A percentile compares a stretch with the other conserved stretches of the same genome.
These are phyloP conservation scores for Rhodotorula mucilaginosa DNA, from an alignment of 1,284 basidiomycete species.

Conservation along the genomic window DNA sequence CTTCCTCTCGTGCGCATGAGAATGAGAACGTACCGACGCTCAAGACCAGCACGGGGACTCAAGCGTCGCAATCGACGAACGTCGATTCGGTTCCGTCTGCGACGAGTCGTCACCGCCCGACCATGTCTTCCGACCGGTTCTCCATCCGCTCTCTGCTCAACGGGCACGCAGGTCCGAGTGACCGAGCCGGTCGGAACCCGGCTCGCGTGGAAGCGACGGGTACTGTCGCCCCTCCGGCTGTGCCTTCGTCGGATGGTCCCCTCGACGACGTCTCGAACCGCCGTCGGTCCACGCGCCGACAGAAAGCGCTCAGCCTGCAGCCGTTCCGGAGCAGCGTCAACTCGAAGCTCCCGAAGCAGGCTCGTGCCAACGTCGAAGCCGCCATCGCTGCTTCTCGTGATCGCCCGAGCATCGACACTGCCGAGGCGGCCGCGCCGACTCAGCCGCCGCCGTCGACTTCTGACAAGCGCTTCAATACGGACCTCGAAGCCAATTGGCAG, in stretches of 20 bases:
- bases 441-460: not conserved
- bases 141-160: conserved; percentile 66
- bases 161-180: conserved; percentile 33
- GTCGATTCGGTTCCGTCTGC: conserved; percentile 46
- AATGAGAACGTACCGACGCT: conserved; percentile 17
- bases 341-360: conserved; percentile 27
- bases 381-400: conserved; percentile 8
- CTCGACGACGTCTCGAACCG: conserved; percentile 37
- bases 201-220: not conserved
- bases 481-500: conserved; percentile 41
- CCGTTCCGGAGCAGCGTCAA: conserved; percentile 32
- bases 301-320: conserved; percentile 40
- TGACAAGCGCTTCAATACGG: conserved; percentile 22
- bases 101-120: conserved; percentile 57
- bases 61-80: conserved; percentile 18
- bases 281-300: conserved; percentile 28
- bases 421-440: not conserved
- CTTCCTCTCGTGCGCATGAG: conserved; percentile 12
- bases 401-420: conserved; percentile 1
- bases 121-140: conserved; percentile 70
- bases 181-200: not conserved
- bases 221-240: not conserved
- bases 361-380: conserved; percentile 18
- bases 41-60: conserved; percentile 28
- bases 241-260: conserved; percentile 5